These are phyloP conservation scores for Lonicera japonica DNA, from an alignment of 129 eudicot species.

Conservation along the genomic window DNA sequence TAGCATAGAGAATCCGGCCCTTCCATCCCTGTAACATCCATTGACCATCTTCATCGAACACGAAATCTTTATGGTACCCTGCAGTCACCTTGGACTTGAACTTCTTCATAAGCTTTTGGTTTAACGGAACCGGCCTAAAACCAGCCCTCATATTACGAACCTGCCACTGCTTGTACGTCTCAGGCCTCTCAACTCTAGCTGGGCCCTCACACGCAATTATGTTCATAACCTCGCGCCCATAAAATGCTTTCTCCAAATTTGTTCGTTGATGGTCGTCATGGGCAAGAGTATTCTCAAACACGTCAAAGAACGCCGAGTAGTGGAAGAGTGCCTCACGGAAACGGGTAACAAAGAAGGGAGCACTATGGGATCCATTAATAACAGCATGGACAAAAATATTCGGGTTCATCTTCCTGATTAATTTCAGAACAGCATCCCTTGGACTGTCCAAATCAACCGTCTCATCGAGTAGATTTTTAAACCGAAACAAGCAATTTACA, in stretches of 20 bases:
- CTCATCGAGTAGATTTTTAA: conserved; percentile 51
- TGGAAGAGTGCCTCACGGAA: conserved; percentile 54
- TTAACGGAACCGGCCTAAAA: conserved; percentile 22
- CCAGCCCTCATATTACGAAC: conserved; percentile 34
- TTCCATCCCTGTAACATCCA: conserved; percentile 60
- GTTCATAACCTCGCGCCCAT: conserved; percentile 33
- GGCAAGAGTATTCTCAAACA: conserved; percentile 33
- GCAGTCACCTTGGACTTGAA: conserved; percentile 23
- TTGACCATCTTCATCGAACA: conserved; percentile 30
- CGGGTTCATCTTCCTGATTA: conserved; percentile 46
- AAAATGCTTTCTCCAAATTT: conserved; percentile 33
- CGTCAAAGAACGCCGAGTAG: conserved; percentile 36
- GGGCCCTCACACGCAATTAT: conserved; percentile 42
- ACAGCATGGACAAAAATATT: conserved; percentile 50
- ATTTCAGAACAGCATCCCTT: conserved; percentile 52
- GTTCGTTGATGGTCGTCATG: conserved; percentile 32
- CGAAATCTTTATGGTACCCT: conserved; percentile 32
- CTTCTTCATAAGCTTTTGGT: conserved; percentile 20
- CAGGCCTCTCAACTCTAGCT: conserved; percentile 47
- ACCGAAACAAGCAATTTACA: conserved; percentile 43
- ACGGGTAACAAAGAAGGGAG: conserved; percentile 58
- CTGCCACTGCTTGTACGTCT: conserved; percentile 49
- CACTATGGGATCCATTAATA: conserved; percentile 52
- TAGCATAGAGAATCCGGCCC: conserved; percentile 48
- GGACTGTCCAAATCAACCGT: conserved; percentile 42